These are phyloP conservation scores for Tieghemiomyces parasiticus DNA, from an alignment of 192 early-diverging fungal genomes.

Conservation along the genomic window DNA sequence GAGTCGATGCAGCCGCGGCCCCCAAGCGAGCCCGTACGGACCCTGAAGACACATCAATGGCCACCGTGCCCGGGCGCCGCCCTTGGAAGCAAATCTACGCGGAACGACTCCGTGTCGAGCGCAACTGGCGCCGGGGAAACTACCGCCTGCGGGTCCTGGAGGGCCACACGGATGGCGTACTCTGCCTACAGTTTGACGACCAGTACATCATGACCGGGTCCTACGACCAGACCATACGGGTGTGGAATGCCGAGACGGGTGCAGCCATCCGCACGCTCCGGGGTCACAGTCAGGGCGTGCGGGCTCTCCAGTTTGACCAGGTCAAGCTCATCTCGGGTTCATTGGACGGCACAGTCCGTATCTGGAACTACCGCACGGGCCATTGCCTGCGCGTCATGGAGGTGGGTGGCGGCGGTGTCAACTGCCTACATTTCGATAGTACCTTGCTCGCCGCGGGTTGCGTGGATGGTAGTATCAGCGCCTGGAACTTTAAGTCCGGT, in stretches of 20 bases:
- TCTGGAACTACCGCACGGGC: constrained; percentile 87
- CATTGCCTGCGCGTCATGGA: constrained; percentile 69
- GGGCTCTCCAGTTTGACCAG: constrained; percentile 88
- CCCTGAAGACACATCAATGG: constrained; percentile 16
- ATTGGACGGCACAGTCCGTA: constrained; percentile 77
- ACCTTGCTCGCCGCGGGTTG: constrained; percentile 73
- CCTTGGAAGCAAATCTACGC: constrained; percentile 95
- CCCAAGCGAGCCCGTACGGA: constrained; percentile 20
- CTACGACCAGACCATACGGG: constrained; percentile 71
- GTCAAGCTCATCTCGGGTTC: constrained; percentile 85
- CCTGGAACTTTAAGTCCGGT: constrained; percentile 65
- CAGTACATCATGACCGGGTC: constrained; percentile 72
- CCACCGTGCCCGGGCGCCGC: constrained; percentile 27
- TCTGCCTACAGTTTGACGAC: constrained; percentile 82
- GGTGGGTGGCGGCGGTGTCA: constrained; percentile 36
- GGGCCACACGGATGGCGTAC: constrained; percentile 82
- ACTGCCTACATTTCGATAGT: constrained; percentile 66
- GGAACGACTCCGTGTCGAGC: constrained; percentile 78
- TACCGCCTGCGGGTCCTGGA: constrained; percentile 43
- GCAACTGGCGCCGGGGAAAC: constrained; percentile 83
- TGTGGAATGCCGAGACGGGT: constrained; percentile 83
- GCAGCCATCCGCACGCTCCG: constrained; percentile 55
- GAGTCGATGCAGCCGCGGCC: too few relatives aligned
- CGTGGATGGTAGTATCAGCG: constrained; percentile 66
- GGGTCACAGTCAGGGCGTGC: constrained; percentile 78